Percentiles rank a stretch among this genome's conserved stretches.
Conservation (phyloP, 2,329 filamentous ascomycete genomes). For the Raffaelea deltoideospora region DNA sequence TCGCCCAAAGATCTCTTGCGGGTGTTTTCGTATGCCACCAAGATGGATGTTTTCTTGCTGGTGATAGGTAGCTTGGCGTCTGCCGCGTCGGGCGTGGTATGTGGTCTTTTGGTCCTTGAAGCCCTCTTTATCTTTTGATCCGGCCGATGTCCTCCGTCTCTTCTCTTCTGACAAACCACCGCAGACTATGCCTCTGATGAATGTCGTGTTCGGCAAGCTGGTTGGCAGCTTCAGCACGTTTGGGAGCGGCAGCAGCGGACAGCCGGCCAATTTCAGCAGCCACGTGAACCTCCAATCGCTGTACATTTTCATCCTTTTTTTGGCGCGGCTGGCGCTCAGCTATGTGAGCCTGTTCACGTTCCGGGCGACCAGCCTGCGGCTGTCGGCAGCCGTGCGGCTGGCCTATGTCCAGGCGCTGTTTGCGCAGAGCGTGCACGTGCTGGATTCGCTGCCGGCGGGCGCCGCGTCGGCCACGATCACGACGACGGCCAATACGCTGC, state of each 20-base stretch:
- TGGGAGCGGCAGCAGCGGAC: neutral
- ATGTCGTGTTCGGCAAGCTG: conserved; percentile 39
- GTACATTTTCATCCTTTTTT: conserved; percentile 56
- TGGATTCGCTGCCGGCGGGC: conserved; percentile 50
- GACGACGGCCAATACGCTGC: conserved; percentile 46
- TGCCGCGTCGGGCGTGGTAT: conserved; percentile 31
- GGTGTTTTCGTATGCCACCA: conserved; percentile 38
- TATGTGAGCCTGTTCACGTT: conserved; percentile 42
- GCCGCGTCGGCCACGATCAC: conserved; percentile 49
- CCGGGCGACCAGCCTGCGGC: conserved; percentile 45
- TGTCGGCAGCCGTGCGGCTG: conserved; percentile 45
- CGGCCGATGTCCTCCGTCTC: neutral
- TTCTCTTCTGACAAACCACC: neutral
- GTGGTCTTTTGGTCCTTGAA: conserved; percentile 6
- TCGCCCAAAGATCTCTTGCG: conserved; percentile 31
- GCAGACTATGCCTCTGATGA: conserved; percentile 42
- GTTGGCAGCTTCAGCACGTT: conserved; percentile 32
- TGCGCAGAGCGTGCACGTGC: conserved; percentile 48
- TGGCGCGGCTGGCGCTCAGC: conserved; percentile 47
- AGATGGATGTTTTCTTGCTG: conserved; percentile 34
- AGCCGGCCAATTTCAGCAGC: conserved; percentile 18
- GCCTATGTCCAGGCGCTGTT: conserved; percentile 51
- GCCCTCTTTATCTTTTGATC: conserved; percentile 1
- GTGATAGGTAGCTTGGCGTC: conserved; percentile 30
- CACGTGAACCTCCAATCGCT: conserved; percentile 34